Conservation (phyloP, 2,329 filamentous ascomycete genomes). For the Trichophyton benhamiae region DNA sequence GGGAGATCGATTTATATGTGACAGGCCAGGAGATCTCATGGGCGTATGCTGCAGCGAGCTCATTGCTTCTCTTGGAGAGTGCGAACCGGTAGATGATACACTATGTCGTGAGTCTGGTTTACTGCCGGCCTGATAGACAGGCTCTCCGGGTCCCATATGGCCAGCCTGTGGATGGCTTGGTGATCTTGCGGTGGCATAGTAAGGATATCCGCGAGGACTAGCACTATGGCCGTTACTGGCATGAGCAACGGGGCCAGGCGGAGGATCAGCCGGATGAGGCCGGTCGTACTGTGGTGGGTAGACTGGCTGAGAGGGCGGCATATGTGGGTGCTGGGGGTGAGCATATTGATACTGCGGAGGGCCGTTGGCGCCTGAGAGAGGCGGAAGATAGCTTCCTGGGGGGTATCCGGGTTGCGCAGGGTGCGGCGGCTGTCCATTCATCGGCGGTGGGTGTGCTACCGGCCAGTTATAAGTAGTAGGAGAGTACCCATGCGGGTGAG, state of each 20-base stretch:
- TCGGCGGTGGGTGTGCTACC: conserved; percentile 23
- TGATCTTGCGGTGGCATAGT: conserved; percentile 21
- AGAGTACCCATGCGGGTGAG: conserved; percentile 31
- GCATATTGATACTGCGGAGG: conserved; percentile 22
- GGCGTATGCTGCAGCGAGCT: neutral
- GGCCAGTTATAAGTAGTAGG: conserved; percentile 32
- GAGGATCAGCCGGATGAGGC: conserved; percentile 22
- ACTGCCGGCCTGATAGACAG: neutral
- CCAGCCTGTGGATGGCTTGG: neutral
- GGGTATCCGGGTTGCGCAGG: conserved; percentile 24
- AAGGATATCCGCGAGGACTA: conserved; percentile 13
- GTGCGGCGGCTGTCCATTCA: conserved; percentile 33
- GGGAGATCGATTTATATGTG: neutral
- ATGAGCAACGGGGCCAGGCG: conserved; percentile 18
- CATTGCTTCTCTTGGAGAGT: neutral
- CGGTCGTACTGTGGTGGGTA: conserved; percentile 25
- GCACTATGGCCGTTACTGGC: conserved; percentile 15
- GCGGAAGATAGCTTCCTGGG: conserved; percentile 26
- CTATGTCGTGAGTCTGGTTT: conserved; percentile 5
- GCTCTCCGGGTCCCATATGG: neutral
- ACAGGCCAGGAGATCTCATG: neutral
- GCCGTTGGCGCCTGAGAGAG: conserved; percentile 21
- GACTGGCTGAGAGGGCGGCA: conserved; percentile 18
- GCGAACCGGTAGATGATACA: neutral
- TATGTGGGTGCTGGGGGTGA: conserved; percentile 22